These are phyloP conservation scores for Incumbomyces lentus DNA, from an alignment of 2,329 filamentous ascomycete species.

Conservation along the genomic window DNA sequence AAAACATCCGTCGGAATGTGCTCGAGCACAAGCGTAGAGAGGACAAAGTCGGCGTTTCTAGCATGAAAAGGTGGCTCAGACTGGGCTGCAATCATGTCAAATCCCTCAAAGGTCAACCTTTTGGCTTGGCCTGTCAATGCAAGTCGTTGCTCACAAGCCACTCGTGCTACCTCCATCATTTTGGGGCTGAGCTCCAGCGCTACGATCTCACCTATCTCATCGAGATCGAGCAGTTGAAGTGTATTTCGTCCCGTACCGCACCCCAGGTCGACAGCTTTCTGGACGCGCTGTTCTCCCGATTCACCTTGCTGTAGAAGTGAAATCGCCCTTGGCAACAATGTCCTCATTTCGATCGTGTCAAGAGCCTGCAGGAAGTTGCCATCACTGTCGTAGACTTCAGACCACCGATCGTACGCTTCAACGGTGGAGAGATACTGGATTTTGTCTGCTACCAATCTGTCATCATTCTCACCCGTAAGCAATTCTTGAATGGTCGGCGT, in stretches of 20 bases:
- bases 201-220: slow-evolving; percentile 29
- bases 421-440: slow-evolving; percentile 29
- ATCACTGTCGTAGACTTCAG: slow-evolving; percentile 52
- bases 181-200: slow-evolving; percentile 47
- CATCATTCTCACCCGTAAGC: not conserved
- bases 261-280: slow-evolving; percentile 49
- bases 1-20: slow-evolving; percentile 51
- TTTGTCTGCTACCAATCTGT: not conserved
- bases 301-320: slow-evolving; percentile 19
- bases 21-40: slow-evolving; percentile 56
- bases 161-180: slow-evolving; percentile 47
- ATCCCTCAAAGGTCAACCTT: slow-evolving; percentile 24
- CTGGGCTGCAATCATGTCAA: slow-evolving; percentile 29
- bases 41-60: slow-evolving; percentile 26
- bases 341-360: slow-evolving; percentile 47
- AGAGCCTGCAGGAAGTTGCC: slow-evolving; percentile 57
- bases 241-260: slow-evolving; percentile 59
- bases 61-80: slow-evolving; percentile 15
- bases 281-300: slow-evolving; percentile 4
- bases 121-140: not conserved
- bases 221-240: slow-evolving; percentile 27
- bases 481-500: not conserved
- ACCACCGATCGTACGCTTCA: slow-evolving; percentile 42
- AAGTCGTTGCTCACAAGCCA: slow-evolving; percentile 5
- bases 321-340: slow-evolving; percentile 42